Percentiles rank a stretch among this genome's conserved stretches.
Conservation (phyloP, 2,329 filamentous ascomycete species). For the Epichloe scottii region DNA sequence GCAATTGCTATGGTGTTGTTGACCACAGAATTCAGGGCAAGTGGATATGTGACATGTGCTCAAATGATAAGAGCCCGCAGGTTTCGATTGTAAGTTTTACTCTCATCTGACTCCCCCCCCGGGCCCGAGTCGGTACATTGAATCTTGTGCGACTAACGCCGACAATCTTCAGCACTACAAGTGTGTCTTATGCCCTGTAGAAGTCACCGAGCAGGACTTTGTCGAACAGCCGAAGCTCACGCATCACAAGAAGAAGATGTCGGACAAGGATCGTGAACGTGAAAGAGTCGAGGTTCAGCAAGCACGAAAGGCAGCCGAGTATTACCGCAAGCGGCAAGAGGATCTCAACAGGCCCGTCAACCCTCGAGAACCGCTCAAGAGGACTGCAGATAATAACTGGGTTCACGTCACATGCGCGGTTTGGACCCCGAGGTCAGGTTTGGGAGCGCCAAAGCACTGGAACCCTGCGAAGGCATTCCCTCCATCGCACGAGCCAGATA, state of each 20-base stretch:
- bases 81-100: conserved; percentile 65
- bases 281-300: conserved; percentile 78
- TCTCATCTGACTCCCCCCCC: background rate
- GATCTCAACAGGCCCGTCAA: conserved; percentile 71
- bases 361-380: conserved; percentile 83
- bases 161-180: conserved; percentile 52
- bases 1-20: conserved; percentile 78
- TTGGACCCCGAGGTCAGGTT: conserved; percentile 90
- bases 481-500: conserved; percentile 63
- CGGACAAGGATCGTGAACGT: conserved; percentile 79
- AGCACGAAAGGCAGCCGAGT: conserved; percentile 65
- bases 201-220: conserved; percentile 69
- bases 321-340: conserved; percentile 71
- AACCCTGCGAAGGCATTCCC: conserved; percentile 81
- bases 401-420: conserved; percentile 89
- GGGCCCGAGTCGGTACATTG: background rate
- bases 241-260: conserved; percentile 68
- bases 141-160: conserved; percentile 15
- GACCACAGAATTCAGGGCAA: conserved; percentile 59
- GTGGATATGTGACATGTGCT: conserved; percentile 93
- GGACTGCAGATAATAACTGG: conserved; percentile 95
- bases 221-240: conserved; percentile 52
- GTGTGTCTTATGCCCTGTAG: conserved; percentile 82
- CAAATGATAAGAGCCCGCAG: conserved; percentile 83
- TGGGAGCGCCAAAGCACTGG: conserved; percentile 67